Evolutionary conservation across 768 basidiomycete species (phyloP).

Genomic region (Chalciporus pseudorubinellus): DNA sequence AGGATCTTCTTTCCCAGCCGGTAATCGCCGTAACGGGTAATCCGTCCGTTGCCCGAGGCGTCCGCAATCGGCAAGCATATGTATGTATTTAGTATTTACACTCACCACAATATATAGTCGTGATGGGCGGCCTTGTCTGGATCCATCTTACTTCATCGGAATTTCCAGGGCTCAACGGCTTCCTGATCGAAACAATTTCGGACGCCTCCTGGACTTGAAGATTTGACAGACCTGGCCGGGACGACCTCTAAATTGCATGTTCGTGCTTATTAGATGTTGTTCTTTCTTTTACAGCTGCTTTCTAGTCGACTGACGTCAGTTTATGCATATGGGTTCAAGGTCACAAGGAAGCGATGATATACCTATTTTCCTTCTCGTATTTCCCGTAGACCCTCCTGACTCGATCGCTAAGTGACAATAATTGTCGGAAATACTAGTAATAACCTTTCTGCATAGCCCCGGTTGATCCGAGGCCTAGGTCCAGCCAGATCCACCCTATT

Average conservation of each 20-base stretch:
- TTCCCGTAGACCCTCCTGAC: not conserved
- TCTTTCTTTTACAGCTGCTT: not conserved
- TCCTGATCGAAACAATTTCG: not conserved
- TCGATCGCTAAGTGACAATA: not conserved
- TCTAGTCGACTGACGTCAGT: not conserved
- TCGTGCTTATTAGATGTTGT: too few species aligned
- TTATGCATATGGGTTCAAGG: not conserved
- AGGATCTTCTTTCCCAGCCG: constrained; percentile 18
- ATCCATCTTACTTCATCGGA: not conserved
- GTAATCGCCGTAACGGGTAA: too few species aligned
- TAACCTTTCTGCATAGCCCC: not conserved
- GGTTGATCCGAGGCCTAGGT: not conserved
- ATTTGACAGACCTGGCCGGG: too few species aligned
- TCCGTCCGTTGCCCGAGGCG: constrained; percentile 19
- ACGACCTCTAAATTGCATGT: not conserved
- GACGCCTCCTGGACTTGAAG: too few species aligned
- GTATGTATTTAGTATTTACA: not conserved
- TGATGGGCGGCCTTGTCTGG: not conserved
- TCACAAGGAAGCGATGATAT: not conserved
- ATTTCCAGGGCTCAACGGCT: not conserved
- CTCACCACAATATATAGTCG: not conserved
- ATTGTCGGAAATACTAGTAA: not conserved
- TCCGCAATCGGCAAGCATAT: constrained; percentile 7
- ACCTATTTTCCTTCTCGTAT: not conserved
- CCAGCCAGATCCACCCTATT: too few species aligned